Conservation (phyloP, 1,284 basidiomycete species). For the Somion occarium region DNA sequence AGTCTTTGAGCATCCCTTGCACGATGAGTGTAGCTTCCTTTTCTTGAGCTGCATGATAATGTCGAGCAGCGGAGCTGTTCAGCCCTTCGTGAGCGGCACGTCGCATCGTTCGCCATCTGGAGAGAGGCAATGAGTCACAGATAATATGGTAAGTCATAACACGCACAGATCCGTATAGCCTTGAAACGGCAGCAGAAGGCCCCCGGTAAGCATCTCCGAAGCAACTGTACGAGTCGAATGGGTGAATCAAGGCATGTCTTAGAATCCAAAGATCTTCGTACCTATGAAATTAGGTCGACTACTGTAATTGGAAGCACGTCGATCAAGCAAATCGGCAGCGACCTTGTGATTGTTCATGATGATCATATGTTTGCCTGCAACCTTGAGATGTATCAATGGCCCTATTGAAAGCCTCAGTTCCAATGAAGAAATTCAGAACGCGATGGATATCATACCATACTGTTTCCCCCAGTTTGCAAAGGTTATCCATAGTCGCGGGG, state of each 20-base stretch:
- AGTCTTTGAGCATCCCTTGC: not conserved
- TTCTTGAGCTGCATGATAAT: not conserved
- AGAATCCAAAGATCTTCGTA: not conserved
- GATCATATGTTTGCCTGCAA: not conserved
- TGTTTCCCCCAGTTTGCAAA: not conserved
- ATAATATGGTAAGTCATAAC: not conserved
- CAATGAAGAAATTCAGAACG: too few relatives aligned
- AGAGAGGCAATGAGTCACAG: not conserved
- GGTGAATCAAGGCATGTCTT: not conserved
- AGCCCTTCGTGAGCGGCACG: not conserved
- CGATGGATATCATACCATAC: not conserved
- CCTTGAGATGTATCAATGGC: not conserved
- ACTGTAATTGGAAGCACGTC: not conserved
- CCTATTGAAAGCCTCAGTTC: not conserved
- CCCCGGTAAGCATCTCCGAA: conserved; percentile 13
- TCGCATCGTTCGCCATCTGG: conserved; percentile 1
- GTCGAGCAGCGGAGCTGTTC: not conserved
- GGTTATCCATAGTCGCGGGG: not conserved
- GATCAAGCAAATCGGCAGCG: not conserved
- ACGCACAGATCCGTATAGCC: conserved; percentile 10
- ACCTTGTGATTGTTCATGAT: not conserved
- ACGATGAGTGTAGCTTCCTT: not conserved
- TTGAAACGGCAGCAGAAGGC: conserved; percentile 11
- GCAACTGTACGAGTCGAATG: conserved; percentile 7
- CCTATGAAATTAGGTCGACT: not conserved